phyloP scores from a whole-genome alignment of 2,329 filamentous ascomycete species.

The Elsinoe ampelina region DNA sequence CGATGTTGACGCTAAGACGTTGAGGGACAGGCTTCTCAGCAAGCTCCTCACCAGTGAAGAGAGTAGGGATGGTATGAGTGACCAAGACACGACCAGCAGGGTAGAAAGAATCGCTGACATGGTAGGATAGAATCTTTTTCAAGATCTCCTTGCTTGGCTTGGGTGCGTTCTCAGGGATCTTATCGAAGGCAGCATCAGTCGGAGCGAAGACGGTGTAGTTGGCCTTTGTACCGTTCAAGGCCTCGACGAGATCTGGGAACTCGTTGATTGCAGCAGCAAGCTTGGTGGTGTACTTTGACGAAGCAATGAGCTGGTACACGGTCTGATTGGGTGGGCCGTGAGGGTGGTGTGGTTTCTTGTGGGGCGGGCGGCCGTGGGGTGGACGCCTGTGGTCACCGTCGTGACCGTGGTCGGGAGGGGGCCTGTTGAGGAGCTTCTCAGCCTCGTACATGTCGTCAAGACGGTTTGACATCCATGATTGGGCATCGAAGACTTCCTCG shows the following conservation, averaged over 20 bases:
- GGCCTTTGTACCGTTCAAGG: conserved; percentile 62
- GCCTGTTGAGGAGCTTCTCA: conserved; percentile 25
- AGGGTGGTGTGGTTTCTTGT: conserved; percentile 27
- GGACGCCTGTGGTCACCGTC: conserved; percentile 22
- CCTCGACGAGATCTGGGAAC: conserved; percentile 59
- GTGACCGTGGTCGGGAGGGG: conserved; percentile 21
- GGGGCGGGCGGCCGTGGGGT: conserved; percentile 24
- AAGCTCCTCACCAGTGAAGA: conserved; percentile 49
- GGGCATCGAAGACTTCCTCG: conserved; percentile 36
- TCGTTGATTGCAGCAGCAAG: conserved; percentile 67
- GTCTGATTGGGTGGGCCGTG: conserved; percentile 53
- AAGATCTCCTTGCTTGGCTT: conserved; percentile 63
- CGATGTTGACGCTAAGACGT: conserved; percentile 59
- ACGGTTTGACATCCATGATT: conserved; percentile 36
- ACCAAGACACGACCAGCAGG: conserved; percentile 56
- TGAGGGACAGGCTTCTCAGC: conserved; percentile 54
- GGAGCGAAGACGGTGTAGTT: conserved; percentile 81
- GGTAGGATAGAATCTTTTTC: conserved; percentile 63
- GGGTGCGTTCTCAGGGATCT: conserved; percentile 45
- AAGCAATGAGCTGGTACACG: conserved; percentile 69
- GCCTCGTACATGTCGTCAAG: conserved; percentile 27
- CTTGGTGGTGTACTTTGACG: conserved; percentile 66
- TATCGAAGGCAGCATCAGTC: conserved; percentile 64
- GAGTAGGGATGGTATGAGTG: conserved; percentile 65
- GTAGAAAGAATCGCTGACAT: conserved; percentile 60